Evolutionary conservation across 108 stramenopile genomes (phyloP).

Genomic region (Nannochloropsis granulata): DNA sequence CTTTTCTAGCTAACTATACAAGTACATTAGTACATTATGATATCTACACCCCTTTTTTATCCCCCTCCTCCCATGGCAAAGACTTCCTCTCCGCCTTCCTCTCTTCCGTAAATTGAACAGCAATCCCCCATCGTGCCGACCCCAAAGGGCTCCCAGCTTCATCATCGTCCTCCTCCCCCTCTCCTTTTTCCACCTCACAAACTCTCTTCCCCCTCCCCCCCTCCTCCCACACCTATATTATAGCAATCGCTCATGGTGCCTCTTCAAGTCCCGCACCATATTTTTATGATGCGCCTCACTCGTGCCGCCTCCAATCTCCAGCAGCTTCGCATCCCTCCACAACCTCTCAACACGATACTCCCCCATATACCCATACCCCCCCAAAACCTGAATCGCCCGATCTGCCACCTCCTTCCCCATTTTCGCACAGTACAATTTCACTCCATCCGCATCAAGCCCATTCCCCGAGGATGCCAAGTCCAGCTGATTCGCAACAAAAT

Average conservation of each 20-base stretch:
- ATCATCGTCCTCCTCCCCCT: not conserved
- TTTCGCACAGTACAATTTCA: slow-evolving; percentile 82
- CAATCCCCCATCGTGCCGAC: not conserved
- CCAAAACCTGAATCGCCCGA: slow-evolving; percentile 90
- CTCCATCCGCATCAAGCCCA: slow-evolving; percentile 84
- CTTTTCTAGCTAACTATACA: not conserved
- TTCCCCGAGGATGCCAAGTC: slow-evolving; percentile 50
- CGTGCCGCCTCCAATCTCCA: slow-evolving; percentile 99
- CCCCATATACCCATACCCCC: slow-evolving; percentile 95
- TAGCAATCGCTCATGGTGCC: not conserved
- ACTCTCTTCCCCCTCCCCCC: not conserved
- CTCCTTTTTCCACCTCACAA: not conserved
- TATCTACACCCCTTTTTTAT: not conserved
- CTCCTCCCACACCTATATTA: not conserved
- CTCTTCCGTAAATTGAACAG: not conserved
- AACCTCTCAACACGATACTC: slow-evolving; percentile 91
- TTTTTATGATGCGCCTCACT: slow-evolving; percentile 98
- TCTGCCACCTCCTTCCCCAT: slow-evolving; percentile 94
- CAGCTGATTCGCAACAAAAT: slow-evolving; percentile 59
- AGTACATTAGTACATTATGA: not conserved
- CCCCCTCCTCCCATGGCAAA: not conserved
- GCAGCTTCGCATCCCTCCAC: slow-evolving; percentile 92
- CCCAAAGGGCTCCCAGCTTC: not conserved
- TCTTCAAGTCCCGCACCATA: slow-evolving; percentile 47
- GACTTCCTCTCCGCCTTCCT: not conserved